phyloP scores from a whole-genome alignment of 1,139 yeast species.

The Blastobotrys capitulatus region DNA sequence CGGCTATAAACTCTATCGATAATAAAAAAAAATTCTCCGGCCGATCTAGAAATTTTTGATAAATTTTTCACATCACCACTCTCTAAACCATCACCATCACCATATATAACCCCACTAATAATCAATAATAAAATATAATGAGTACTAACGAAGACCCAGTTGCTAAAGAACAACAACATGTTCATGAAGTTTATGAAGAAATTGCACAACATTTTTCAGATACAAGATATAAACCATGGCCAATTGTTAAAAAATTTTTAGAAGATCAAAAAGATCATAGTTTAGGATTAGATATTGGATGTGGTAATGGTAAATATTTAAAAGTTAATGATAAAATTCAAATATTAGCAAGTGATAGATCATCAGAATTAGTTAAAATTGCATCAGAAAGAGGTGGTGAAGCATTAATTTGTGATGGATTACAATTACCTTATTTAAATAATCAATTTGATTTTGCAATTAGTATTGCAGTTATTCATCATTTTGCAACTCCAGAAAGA shows the following conservation, averaged over 20 bases:
- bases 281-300: slow-evolving; percentile 63
- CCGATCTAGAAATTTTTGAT: no score
- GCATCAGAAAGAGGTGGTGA: slow-evolving; percentile 46
- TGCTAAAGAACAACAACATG: slow-evolving; percentile 66
- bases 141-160: slow-evolving; percentile 11
- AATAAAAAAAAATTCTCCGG: no score
- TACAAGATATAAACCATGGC: slow-evolving; percentile 97
- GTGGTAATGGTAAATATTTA: slow-evolving; percentile 94
- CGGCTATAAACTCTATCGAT: no score
- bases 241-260: slow-evolving; percentile 75
- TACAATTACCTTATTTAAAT: slow-evolving; percentile 59
- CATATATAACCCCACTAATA: no score
- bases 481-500: slow-evolving; percentile 79
- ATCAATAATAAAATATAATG: no score
- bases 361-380: slow-evolving; percentile 69
- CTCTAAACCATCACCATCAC: no score
- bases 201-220: slow-evolving; percentile 91
- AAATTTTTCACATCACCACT: no score
- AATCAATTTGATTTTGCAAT: slow-evolving; percentile 79
- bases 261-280: slow-evolving; percentile 38
- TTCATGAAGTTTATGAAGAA: slow-evolving; percentile 84
- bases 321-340: slow-evolving; percentile 60
- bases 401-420: slow-evolving; percentile 70
- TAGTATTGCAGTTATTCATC: slow-evolving; percentile 94
- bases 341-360: slow-evolving; percentile 79